phyloP scores from a whole-genome alignment of 768 basidiomycete species.

The Mycena metata region DNA sequence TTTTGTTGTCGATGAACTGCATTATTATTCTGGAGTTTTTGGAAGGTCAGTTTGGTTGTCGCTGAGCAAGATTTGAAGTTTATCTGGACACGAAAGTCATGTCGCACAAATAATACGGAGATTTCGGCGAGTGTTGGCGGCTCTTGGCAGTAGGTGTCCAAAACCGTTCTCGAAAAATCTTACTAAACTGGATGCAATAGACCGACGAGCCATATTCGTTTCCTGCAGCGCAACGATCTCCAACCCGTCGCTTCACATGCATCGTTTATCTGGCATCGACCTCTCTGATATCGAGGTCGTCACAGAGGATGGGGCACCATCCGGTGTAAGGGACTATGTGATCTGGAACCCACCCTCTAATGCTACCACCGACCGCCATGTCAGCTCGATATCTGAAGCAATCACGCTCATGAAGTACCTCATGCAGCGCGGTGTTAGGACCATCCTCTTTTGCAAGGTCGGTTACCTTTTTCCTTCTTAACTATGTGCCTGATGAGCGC shows the following conservation, averaged over 20 bases:
- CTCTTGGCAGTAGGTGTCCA: conserved; percentile 76
- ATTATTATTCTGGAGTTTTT: conserved; percentile 86
- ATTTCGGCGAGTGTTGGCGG: conserved; percentile 79
- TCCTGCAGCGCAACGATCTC: conserved; percentile 92
- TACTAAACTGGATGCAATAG: conserved; percentile 48
- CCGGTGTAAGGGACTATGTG: conserved; percentile 83
- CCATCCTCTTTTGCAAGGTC: conserved; percentile 93
- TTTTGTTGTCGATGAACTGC: conserved; percentile 87
- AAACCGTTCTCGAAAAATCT: neutral
- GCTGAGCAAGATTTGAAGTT: too few relatives aligned
- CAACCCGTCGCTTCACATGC: conserved; percentile 83
- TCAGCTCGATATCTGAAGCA: conserved; percentile 76
- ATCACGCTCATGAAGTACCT: conserved; percentile 80
- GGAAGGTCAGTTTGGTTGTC: conserved; percentile 68
- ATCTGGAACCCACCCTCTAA: conserved; percentile 80
- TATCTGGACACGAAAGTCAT: conserved; percentile 63
- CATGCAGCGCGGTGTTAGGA: conserved; percentile 84
- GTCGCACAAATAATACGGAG: conserved; percentile 85
- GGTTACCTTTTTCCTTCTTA: neutral
- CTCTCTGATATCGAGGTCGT: conserved; percentile 74
- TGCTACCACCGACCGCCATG: conserved; percentile 67
- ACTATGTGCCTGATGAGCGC: conserved; percentile 3
- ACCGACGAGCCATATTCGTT: conserved; percentile 71
- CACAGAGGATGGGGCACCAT: conserved; percentile 85
- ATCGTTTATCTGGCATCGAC: conserved; percentile 77